Conservation (phyloP, 1,139 yeast genomes). For the Kodamaea suecica region DNA sequence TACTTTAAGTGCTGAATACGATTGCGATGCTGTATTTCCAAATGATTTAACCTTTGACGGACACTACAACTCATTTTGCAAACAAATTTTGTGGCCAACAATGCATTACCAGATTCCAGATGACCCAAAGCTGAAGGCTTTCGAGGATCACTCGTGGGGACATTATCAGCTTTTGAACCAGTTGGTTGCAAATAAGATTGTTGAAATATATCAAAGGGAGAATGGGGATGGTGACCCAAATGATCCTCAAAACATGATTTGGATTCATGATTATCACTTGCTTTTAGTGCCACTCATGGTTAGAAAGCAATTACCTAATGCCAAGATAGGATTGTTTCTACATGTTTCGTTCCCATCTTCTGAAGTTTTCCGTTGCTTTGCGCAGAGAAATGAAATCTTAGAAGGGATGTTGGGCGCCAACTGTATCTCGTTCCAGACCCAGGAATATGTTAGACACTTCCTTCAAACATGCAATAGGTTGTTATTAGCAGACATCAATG, state of each 20-base stretch:
- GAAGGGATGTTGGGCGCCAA: slow-evolving; percentile 89
- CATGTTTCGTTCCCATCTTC: slow-evolving; percentile 96
- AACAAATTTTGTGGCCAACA: slow-evolving; percentile 95
- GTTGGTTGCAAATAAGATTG: slow-evolving; percentile 72
- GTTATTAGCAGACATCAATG: slow-evolving; percentile 75
- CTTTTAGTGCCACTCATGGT: slow-evolving; percentile 85
- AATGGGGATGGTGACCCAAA: slow-evolving; percentile 44
- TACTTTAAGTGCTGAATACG: slow-evolving; percentile 44
- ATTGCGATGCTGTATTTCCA: slow-evolving; percentile 67
- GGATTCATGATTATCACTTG: slow-evolving; percentile 95
- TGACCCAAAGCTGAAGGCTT: slow-evolving; percentile 88
- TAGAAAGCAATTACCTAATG: slow-evolving; percentile 70
- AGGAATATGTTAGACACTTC: slow-evolving; percentile 91
- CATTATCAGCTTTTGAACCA: slow-evolving; percentile 76
- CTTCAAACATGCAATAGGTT: slow-evolving; percentile 85
- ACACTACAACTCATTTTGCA: slow-evolving; percentile 85
- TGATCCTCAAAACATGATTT: slow-evolving; percentile 53
- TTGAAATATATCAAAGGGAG: slow-evolving; percentile 54
- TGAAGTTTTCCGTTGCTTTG: slow-evolving; percentile 92
- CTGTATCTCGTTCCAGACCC: slow-evolving; percentile 83
- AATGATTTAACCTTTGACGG: slow-evolving; percentile 82
- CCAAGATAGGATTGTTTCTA: slow-evolving; percentile 85
- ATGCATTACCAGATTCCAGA: slow-evolving; percentile 96
- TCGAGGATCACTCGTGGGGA: slow-evolving; percentile 93
- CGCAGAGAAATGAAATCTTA: slow-evolving; percentile 74